phyloP scores from a whole-genome alignment of 345 rosid species.

The Kernera saxatilis region DNA sequence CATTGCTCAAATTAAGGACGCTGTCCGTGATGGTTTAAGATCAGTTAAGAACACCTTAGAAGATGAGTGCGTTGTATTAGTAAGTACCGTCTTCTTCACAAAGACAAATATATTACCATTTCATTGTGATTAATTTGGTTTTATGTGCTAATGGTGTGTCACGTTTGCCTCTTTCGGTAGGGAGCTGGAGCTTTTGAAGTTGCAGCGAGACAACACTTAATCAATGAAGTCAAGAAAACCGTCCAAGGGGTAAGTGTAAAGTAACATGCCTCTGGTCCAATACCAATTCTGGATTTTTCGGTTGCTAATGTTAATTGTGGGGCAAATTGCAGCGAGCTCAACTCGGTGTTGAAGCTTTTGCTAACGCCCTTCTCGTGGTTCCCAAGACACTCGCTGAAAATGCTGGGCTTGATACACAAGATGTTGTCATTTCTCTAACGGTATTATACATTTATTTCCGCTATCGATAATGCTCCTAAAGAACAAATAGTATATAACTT shows the following conservation, averaged over 20 bases:
- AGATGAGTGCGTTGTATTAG: slow-evolving; percentile 87
- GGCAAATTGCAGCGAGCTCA: slow-evolving; percentile 75
- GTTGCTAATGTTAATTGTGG: slow-evolving; percentile 3
- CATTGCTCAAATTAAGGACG: slow-evolving; percentile 97
- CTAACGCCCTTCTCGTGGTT: slow-evolving; percentile 91
- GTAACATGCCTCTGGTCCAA: neutral
- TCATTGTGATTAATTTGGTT: neutral
- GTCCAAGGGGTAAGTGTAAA: slow-evolving; percentile 73
- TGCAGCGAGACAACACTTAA: slow-evolving; percentile 82
- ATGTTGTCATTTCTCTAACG: slow-evolving; percentile 78
- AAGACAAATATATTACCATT: neutral
- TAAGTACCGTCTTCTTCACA: slow-evolving; percentile 31
- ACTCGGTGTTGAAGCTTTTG: slow-evolving; percentile 96
- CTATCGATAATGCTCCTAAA: neutral
- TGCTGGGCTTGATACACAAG: slow-evolving; percentile 95
- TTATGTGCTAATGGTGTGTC: neutral
- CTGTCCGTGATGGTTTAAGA: slow-evolving; percentile 94
- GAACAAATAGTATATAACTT: neutral
- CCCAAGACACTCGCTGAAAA: slow-evolving; percentile 98
- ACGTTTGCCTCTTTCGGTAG: slow-evolving; percentile 31
- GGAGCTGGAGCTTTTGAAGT: slow-evolving; percentile 99
- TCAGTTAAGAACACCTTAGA: slow-evolving; percentile 93
- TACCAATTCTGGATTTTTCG: neutral
- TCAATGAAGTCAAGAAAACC: slow-evolving; percentile 83
- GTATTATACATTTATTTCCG: slow-evolving; percentile 31